Conservation (phyloP, 106 monocot genomes). For the Dendrobium nobile region DNA sequence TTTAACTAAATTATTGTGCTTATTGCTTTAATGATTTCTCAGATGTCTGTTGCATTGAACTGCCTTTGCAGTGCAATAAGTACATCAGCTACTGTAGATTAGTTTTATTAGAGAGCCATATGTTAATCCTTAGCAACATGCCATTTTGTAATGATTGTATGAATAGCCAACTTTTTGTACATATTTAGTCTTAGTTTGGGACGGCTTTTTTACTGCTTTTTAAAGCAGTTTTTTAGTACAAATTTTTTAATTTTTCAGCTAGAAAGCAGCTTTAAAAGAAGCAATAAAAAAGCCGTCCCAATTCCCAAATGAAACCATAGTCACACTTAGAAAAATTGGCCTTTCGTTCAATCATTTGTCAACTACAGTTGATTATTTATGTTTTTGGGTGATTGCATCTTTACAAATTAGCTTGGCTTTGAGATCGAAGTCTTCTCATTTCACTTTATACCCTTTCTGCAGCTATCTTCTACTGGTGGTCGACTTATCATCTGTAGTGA, state of each 20-base stretch:
- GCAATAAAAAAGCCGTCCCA: no score
- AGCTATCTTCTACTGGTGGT: constrained; percentile 70
- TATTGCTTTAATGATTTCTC: background rate
- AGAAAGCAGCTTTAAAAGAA: no score
- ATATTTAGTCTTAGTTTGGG: no score
- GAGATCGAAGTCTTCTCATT: background rate
- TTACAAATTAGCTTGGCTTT: background rate
- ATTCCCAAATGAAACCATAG: no score
- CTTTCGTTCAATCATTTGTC: background rate
- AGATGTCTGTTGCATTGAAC: background rate
- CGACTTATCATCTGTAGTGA: constrained; percentile 70
- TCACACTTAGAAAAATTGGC: no score
- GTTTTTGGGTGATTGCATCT: background rate
- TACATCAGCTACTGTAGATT: background rate
- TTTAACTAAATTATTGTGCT: background rate
- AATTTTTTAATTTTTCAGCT: no score
- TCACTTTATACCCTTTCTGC: constrained; percentile 8
- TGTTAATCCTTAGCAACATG: background rate
- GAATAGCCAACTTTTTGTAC: background rate
- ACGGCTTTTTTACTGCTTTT: no score
- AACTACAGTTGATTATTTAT: background rate
- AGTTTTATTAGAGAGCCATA: background rate
- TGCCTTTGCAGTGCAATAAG: background rate
- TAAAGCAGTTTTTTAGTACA: no score
- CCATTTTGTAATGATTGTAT: background rate